A percentile compares a stretch with the other conserved stretches of the same genome.
Evolutionary conservation across 495 filamentous ascomycete species (phyloP).

Genomic region (Beverwykella pulmonaria): DNA sequence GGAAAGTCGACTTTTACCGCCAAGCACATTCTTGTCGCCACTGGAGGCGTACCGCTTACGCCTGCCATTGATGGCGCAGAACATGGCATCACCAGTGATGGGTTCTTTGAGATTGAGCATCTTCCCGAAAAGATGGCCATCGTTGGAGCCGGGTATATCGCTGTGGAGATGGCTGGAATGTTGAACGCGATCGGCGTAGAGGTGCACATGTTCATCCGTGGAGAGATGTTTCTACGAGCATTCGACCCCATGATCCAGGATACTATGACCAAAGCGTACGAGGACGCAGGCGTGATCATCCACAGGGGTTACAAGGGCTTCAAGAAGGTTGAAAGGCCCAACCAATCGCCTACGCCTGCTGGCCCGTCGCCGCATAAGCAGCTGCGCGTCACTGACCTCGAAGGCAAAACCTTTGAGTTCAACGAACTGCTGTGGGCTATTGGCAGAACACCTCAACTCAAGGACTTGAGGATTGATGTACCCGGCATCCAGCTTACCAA

Average conservation of each 20-base stretch:
- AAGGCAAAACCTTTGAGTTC: constrained; percentile 27
- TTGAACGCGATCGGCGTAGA: constrained; percentile 37
- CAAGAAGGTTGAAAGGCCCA: constrained; percentile 31
- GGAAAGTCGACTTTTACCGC: constrained; percentile 53
- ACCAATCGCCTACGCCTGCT: constrained; percentile 6
- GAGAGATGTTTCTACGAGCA: constrained; percentile 29
- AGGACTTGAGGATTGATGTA: constrained; percentile 15
- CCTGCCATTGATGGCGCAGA: constrained; percentile 56
- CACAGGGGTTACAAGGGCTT: constrained; percentile 27
- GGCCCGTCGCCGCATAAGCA: constrained; percentile 29
- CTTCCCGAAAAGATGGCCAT: constrained; percentile 30
- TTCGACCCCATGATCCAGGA: constrained; percentile 40
- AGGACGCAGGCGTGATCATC: constrained; percentile 33
- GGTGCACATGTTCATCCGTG: constrained; percentile 38
- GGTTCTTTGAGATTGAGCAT: constrained; percentile 36
- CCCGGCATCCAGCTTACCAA: constrained; percentile 24
- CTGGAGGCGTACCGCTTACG: constrained; percentile 55
- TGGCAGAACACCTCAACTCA: constrained; percentile 26
- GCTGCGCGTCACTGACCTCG: constrained; percentile 24
- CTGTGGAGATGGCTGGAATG: constrained; percentile 37
- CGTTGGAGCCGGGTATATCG: constrained; percentile 35
- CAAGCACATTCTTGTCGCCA: constrained; percentile 60
- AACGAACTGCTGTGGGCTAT: constrained; percentile 37
- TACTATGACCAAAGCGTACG: constrained; percentile 35
- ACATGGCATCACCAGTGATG: constrained; percentile 62